Evolutionary conservation across 1,284 basidiomycete genomes (phyloP), one percentile per base, ranked within the genome.

Genomic region (Malassezia cuniculi): DNA sequence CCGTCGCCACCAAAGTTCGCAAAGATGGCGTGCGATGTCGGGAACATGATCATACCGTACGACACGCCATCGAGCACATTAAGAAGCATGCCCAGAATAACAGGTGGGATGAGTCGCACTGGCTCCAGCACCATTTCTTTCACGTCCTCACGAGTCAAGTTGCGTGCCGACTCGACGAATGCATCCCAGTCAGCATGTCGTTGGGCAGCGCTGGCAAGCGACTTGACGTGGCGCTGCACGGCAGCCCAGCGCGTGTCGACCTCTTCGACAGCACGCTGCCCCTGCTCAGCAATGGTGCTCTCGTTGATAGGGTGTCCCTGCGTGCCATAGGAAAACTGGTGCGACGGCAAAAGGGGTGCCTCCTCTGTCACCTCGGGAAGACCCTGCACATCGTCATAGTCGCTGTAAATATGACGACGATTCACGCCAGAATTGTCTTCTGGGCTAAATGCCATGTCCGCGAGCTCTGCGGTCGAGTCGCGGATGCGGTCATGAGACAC

Each of bases 1-100:
- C 90, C 90, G 63, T 82, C 79, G 0, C 83, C 79, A 1, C 85
- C 86, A 31, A 90, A 79, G 46, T 78, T 76, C 17, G 76, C 71
- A 67, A 95, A 95, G 16, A 83, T 74, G 1, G 80, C 79, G 5
- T 68, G 51, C 18, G 56, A 55, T 0, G 80, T 78, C 1, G 89
- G 89, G 68, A 95, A 95, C 48, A 85, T 81, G 64, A 86, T 85
- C 80, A 85, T 82, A 27, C 70, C 70, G 40, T 75, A 76, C 32
- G 70, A 72, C 29, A 95, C 79, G 4, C 87, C 93, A 60, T 97
- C 90, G 17, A 97, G 73, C 29, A 95, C 76, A 60, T 97, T 97
- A 49, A 97, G 71, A 30, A 95, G 69, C 50, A 79, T 75, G 3
- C 89, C 89, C 7, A 95, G 72, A 9, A 89, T 66, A 8, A 90